These are phyloP conservation scores for Magnaporthales sp. DNA, from an alignment of 2,329 filamentous ascomycete genomes.

Conservation along the genomic window DNA sequence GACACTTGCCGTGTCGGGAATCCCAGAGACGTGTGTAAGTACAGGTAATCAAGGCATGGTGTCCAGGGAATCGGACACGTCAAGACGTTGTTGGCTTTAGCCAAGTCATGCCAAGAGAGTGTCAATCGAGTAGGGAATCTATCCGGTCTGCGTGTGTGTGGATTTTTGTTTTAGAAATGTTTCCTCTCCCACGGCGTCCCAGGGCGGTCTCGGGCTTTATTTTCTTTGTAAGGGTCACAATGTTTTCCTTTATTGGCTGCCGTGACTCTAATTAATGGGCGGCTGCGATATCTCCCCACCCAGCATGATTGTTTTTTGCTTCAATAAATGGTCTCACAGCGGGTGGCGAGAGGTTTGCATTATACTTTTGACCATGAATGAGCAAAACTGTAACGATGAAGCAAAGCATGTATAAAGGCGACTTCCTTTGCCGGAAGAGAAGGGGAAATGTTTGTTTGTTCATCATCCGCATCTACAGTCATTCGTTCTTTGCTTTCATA, in stretches of 20 bases:
- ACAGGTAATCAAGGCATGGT: background rate
- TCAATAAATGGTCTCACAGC: background rate
- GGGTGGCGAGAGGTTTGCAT: background rate
- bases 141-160: background rate
- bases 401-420: background rate
- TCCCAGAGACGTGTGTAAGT: background rate
- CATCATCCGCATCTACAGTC: background rate
- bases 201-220: background rate
- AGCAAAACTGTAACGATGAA: background rate
- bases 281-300: background rate
- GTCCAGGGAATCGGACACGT: background rate
- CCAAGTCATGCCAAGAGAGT: background rate
- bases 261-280: background rate
- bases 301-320: background rate
- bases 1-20: background rate
- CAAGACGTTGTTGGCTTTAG: background rate
- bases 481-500: background rate
- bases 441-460: background rate
- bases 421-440: background rate
- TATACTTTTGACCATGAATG: background rate
- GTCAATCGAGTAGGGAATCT: background rate
- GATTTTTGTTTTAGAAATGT: background rate
- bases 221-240: background rate
- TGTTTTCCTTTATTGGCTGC: background rate
- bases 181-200: background rate